Conservation (phyloP, 257 asterid genomes). For the Scutellaria barbata region DNA sequence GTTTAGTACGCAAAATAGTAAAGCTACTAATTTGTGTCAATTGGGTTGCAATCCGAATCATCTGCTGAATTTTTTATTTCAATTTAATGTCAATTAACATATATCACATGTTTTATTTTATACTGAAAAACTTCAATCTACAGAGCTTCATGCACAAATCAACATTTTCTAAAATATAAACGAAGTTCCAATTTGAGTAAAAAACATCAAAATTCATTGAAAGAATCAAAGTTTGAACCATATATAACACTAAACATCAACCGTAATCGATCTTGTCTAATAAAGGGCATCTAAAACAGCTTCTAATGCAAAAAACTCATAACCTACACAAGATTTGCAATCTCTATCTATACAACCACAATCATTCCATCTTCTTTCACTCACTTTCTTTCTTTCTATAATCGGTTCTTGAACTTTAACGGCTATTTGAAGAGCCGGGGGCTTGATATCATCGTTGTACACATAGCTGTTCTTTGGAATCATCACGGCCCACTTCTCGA, state of each 20-base stretch:
- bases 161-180: not conserved
- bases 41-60: too few species aligned
- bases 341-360: conserved; percentile 48
- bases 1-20: too few species aligned
- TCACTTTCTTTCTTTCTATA: not conserved
- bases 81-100: too few species aligned
- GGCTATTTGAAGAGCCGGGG: conserved; percentile 53
- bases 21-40: too few species aligned
- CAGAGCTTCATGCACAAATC: too few species aligned
- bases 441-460: conserved; percentile 47
- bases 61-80: too few species aligned
- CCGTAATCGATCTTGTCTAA: not conserved
- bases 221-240: not conserved
- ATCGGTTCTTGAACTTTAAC: conserved; percentile 43
- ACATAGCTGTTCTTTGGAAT: conserved; percentile 30
- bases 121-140: too few species aligned
- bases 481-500: conserved; percentile 56
- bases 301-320: conserved; percentile 55
- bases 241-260: not conserved
- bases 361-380: conserved; percentile 34
- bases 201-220: not conserved
- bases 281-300: not conserved
- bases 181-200: not conserved
- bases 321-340: conserved; percentile 46
- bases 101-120: too few species aligned